Evolutionary conservation across 75 land plant genomes (phyloP).

Genomic region (Cunninghamia lanceolata): DNA sequence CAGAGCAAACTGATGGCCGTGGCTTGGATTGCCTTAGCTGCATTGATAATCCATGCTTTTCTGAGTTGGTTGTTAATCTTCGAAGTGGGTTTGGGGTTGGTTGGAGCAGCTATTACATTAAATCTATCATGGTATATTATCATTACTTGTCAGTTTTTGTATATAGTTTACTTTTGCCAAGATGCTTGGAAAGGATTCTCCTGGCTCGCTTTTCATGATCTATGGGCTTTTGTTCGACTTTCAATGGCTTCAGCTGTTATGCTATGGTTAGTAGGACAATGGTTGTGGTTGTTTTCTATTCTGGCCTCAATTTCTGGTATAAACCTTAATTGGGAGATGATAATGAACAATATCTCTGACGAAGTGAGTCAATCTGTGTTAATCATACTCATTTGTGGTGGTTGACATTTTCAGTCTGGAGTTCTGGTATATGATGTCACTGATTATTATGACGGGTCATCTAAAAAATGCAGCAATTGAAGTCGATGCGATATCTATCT

Average conservation of each 20-base stretch:
- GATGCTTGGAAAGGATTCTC: constrained; percentile 39
- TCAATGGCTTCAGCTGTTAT: constrained; percentile 71
- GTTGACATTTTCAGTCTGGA: background rate
- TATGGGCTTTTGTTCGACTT: constrained; percentile 23
- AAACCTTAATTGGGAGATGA: background rate
- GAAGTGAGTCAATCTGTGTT: background rate
- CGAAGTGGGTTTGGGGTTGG: constrained; percentile 20
- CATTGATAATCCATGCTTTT: constrained; percentile 21
- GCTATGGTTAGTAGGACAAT: constrained; percentile 49
- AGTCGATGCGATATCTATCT: constrained; percentile 1
- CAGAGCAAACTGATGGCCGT: constrained; percentile 40
- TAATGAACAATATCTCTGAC: background rate
- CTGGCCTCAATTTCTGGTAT: background rate
- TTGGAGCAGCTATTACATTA: constrained; percentile 29
- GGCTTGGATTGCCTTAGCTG: constrained; percentile 16
- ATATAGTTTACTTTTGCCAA: constrained; percentile 12
- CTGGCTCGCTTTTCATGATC: constrained; percentile 22
- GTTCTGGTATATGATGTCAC: constrained; percentile 6
- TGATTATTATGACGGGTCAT: background rate
- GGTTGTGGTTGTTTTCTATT: background rate
- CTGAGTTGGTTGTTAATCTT: constrained; percentile 33
- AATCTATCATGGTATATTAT: constrained; percentile 24
- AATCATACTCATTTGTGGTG: background rate
- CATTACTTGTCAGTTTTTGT: constrained; percentile 11
- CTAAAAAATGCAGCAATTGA: background rate